Evolutionary conservation across 306 rosid species (phyloP).

Genomic region (Cucurbita maxima): DNA sequence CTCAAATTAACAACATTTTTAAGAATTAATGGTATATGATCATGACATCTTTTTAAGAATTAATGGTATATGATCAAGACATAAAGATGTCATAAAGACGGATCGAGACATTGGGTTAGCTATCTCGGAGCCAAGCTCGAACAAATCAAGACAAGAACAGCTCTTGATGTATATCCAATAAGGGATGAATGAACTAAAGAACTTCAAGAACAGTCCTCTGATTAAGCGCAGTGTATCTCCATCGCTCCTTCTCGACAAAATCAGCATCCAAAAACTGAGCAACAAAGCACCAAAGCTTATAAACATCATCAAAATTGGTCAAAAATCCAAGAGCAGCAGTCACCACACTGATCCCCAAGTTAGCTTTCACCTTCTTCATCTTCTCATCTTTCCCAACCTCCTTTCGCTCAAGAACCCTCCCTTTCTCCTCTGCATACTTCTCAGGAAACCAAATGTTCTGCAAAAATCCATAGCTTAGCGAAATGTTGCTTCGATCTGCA

Average conservation of each 20-base stretch:
- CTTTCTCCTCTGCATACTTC: conserved; percentile 54
- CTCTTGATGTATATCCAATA: too few relatives aligned
- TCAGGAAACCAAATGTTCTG: conserved; percentile 62
- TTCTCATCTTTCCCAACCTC: conserved; percentile 13
- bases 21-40: too few relatives aligned
- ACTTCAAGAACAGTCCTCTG: conserved; percentile 61
- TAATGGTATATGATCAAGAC: too few relatives aligned
- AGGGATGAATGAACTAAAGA: not conserved
- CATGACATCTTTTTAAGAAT: too few relatives aligned
- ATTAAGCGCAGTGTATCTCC: conserved; percentile 88
- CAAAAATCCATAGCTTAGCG: conserved; percentile 63
- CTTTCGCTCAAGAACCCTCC: conserved; percentile 33
- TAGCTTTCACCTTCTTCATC: conserved; percentile 23
- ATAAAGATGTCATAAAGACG: too few relatives aligned
- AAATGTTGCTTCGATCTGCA: conserved; percentile 70
- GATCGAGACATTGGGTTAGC: too few relatives aligned
- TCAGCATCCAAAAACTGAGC: conserved; percentile 89
- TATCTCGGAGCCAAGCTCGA: too few relatives aligned
- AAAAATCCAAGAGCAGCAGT: conserved; percentile 80
- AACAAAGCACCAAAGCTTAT: conserved; percentile 78
- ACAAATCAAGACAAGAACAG: too few relatives aligned
- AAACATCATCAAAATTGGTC: conserved; percentile 61
- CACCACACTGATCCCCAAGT: conserved; percentile 56
- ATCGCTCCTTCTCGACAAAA: conserved; percentile 84
- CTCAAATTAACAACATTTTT: too few relatives aligned